These are phyloP conservation scores for Fusarium gaditjirri DNA, from an alignment of 2,329 filamentous ascomycete genomes.

Conservation along the genomic window DNA sequence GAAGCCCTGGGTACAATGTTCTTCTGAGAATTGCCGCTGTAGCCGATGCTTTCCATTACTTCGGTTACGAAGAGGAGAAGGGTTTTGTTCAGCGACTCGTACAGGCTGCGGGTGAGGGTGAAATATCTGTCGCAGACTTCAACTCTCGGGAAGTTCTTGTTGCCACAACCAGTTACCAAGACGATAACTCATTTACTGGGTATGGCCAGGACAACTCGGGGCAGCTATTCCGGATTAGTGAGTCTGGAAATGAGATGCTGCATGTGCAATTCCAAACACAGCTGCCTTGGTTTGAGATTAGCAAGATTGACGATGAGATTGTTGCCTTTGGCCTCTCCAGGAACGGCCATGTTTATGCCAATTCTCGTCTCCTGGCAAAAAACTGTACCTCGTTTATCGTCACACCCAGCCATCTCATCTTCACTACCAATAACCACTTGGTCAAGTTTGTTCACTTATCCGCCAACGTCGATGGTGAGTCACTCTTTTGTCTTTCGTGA, in stretches of 20 bases:
- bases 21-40: slow-evolving; percentile 32
- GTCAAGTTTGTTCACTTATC: slow-evolving; percentile 91
- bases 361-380: slow-evolving; percentile 77
- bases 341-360: slow-evolving; percentile 82
- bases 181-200: slow-evolving; percentile 44
- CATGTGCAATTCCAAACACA: slow-evolving; percentile 56
- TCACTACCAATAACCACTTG: slow-evolving; percentile 91
- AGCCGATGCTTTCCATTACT: slow-evolving; percentile 45
- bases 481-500: not conserved
- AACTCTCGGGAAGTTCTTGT: slow-evolving; percentile 38
- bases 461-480: slow-evolving; percentile 69
- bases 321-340: slow-evolving; percentile 74
- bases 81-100: slow-evolving; percentile 41
- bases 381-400: slow-evolving; percentile 93
- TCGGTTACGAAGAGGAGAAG: slow-evolving; percentile 46
- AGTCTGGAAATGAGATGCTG: slow-evolving; percentile 48
- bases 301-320: slow-evolving; percentile 55
- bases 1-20: slow-evolving; percentile 36
- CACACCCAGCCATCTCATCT: slow-evolving; percentile 84
- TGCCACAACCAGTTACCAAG: slow-evolving; percentile 50
- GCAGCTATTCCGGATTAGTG: slow-evolving; percentile 54
- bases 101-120: slow-evolving; percentile 19
- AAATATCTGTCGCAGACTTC: slow-evolving; percentile 28
- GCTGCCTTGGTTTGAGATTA: slow-evolving; percentile 64
- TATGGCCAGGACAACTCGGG: slow-evolving; percentile 61